Percentiles rank a stretch among this genome's conserved stretches.
These are phyloP conservation scores for Neurospora pannonica DNA, from an alignment of 495 filamentous ascomycete species.

Conservation along the genomic window DNA sequence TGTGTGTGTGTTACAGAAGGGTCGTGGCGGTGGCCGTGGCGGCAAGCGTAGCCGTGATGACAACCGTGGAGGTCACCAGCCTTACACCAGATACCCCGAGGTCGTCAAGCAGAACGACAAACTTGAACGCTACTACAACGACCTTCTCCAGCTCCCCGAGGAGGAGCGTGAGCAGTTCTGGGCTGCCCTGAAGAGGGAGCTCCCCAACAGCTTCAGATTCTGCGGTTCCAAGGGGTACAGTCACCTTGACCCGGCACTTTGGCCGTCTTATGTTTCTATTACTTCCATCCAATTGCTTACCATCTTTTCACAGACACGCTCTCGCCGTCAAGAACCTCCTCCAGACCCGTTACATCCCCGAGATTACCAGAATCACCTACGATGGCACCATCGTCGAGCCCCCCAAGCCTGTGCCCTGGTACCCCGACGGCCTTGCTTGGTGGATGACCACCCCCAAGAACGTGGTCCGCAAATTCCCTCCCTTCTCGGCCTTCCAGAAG, in stretches of 20 bases:
- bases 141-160: constrained; percentile 58
- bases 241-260: constrained; percentile 7
- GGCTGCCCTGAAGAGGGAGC: constrained; percentile 64
- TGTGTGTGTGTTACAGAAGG: not conserved
- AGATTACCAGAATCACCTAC: constrained; percentile 70
- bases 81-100: constrained; percentile 44
- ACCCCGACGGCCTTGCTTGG: constrained; percentile 89
- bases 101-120: constrained; percentile 63
- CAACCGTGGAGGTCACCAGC: constrained; percentile 11
- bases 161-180: constrained; percentile 74
- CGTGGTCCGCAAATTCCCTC: constrained; percentile 78
- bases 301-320: constrained; percentile 52
- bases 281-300: constrained; percentile 1
- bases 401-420: constrained; percentile 75
- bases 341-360: constrained; percentile 77
- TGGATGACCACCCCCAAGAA: constrained; percentile 94
- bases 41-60: constrained; percentile 3
- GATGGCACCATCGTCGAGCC: constrained; percentile 74
- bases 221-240: constrained; percentile 74
- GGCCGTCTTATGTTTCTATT: not conserved
- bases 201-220: constrained; percentile 95
- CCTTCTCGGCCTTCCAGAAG: constrained; percentile 91
- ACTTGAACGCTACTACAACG: constrained; percentile 77
- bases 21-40: constrained; percentile 10
- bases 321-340: constrained; percentile 76